Evolutionary conservation across 2,329 filamentous ascomycete genomes (phyloP).

Genomic region (Fusarium chlamydosporum): DNA sequence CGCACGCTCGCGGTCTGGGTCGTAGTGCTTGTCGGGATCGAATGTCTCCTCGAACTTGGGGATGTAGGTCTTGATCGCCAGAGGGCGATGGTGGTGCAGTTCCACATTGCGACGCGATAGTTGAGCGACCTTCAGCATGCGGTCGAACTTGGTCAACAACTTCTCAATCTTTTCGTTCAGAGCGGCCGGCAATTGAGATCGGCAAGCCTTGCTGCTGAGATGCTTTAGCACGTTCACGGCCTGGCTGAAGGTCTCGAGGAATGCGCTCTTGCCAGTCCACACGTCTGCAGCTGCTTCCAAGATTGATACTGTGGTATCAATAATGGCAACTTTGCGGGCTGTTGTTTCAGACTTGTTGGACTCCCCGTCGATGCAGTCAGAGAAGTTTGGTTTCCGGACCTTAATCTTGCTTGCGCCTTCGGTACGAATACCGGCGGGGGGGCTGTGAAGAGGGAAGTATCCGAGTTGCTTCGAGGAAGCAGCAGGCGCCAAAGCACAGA

Average conservation of each 20-base stretch:
- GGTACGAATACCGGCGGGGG: constrained; percentile 66
- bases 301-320: constrained; percentile 74
- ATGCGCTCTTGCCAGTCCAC: constrained; percentile 81
- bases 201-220: constrained; percentile 68
- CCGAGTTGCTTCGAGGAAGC: constrained; percentile 64
- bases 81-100: constrained; percentile 88
- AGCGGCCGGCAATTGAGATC: constrained; percentile 63
- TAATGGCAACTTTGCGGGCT: constrained; percentile 68
- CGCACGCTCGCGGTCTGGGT: constrained; percentile 90
- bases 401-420: constrained; percentile 58
- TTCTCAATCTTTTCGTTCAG: constrained; percentile 60
- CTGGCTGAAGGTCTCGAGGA: constrained; percentile 83
- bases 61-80: constrained; percentile 88
- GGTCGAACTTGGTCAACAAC: constrained; percentile 62
- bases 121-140: constrained; percentile 72
- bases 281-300: constrained; percentile 77
- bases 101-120: constrained; percentile 82
- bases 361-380: constrained; percentile 65
- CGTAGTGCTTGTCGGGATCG: constrained; percentile 97
- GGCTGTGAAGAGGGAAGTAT: constrained; percentile 73
- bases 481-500: constrained; percentile 75
- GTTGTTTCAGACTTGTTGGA: constrained; percentile 54
- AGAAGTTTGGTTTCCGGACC: constrained; percentile 70
- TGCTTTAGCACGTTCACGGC: constrained; percentile 70
- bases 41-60: constrained; percentile 97